phyloP scores from a whole-genome alignment of 2,329 filamentous ascomycete genomes.

The Fusarium circinatum region DNA sequence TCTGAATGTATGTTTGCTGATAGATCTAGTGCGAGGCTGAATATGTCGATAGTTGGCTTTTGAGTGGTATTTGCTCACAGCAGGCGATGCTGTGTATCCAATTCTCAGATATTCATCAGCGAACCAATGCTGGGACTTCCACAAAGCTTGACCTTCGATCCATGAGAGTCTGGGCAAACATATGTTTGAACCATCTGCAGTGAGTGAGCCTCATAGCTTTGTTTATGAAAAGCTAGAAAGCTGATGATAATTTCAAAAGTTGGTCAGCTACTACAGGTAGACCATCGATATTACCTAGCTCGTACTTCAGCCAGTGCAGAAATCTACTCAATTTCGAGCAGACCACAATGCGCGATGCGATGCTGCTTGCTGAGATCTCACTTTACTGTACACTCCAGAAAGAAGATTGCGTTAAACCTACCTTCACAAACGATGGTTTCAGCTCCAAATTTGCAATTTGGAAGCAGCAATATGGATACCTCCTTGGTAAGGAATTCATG shows the following conservation, averaged over 20 bases:
- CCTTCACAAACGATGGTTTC: conserved; percentile 35
- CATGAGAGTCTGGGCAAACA: conserved; percentile 32
- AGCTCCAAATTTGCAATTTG: conserved; percentile 16
- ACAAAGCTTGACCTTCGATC: conserved; percentile 49
- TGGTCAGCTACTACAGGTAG: conserved; percentile 55
- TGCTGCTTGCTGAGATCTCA: conserved; percentile 53
- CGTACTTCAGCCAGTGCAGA: conserved; percentile 54
- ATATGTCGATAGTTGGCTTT: conserved; percentile 56
- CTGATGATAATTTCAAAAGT: conserved; percentile 32
- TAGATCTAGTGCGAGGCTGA: conserved; percentile 41
- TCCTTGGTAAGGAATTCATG: conserved; percentile 11
- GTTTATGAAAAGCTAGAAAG: neutral
- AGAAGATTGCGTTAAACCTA: conserved; percentile 44
- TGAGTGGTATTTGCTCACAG: conserved; percentile 55
- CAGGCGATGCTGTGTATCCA: conserved; percentile 56
- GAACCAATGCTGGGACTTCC: conserved; percentile 47
- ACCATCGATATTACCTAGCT: conserved; percentile 50
- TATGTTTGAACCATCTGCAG: conserved; percentile 32
- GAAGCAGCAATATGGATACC: conserved; percentile 33
- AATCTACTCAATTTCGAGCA: conserved; percentile 53
- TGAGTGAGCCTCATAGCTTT: neutral
- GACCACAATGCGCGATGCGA: conserved; percentile 54
- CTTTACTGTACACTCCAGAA: conserved; percentile 51
- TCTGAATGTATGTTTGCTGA: neutral
- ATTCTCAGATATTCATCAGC: conserved; percentile 53